Evolutionary conservation across 805 yeast genomes (phyloP).

Genomic region (Candida nitratophila): DNA sequence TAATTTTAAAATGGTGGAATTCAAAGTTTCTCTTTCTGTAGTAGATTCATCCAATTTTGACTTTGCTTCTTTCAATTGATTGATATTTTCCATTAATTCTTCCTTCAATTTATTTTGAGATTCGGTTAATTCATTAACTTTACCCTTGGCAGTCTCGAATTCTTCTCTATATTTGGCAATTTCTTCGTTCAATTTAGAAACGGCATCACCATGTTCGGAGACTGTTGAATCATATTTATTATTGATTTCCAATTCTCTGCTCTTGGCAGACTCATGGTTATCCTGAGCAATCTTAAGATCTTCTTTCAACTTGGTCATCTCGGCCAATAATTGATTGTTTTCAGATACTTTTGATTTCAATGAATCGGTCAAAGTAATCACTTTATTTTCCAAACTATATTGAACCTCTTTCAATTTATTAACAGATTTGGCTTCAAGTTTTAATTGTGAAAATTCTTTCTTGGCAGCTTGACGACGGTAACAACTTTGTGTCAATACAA

Average conservation of each 20-base stretch:
- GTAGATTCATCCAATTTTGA: conserved; percentile 51
- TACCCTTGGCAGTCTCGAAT: conserved; percentile 48
- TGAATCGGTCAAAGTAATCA: conserved; percentile 88
- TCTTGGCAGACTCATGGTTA: conserved; percentile 46
- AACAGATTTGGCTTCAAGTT: conserved; percentile 87
- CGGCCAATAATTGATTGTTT: conserved; percentile 61
- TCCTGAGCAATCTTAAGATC: conserved; percentile 47
- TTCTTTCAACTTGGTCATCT: conserved; percentile 47
- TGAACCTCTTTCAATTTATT: conserved; percentile 87
- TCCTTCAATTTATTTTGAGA: conserved; percentile 57
- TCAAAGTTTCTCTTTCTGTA: conserved; percentile 59
- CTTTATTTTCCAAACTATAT: conserved; percentile 91
- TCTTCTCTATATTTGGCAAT: conserved; percentile 47
- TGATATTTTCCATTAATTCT: conserved; percentile 55
- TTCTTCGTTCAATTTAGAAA: conserved; percentile 47
- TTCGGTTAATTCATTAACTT: conserved; percentile 51
- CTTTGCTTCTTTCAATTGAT: conserved; percentile 55
- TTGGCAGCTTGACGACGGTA: conserved; percentile 72
- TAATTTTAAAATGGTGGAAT: conserved; percentile 50
- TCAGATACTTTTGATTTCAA: conserved; percentile 75
- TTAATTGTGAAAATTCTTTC: conserved; percentile 53
- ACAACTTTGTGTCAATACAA: conserved; percentile 69
- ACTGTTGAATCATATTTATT: conserved; percentile 38
- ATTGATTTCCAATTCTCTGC: conserved; percentile 48
- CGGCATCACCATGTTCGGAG: conserved; percentile 40